Percentiles rank a stretch among this genome's conserved stretches.
phyloP scores from a whole-genome alignment of 2,329 filamentous ascomycete species.

The Tolypocladium guangdongense region DNA sequence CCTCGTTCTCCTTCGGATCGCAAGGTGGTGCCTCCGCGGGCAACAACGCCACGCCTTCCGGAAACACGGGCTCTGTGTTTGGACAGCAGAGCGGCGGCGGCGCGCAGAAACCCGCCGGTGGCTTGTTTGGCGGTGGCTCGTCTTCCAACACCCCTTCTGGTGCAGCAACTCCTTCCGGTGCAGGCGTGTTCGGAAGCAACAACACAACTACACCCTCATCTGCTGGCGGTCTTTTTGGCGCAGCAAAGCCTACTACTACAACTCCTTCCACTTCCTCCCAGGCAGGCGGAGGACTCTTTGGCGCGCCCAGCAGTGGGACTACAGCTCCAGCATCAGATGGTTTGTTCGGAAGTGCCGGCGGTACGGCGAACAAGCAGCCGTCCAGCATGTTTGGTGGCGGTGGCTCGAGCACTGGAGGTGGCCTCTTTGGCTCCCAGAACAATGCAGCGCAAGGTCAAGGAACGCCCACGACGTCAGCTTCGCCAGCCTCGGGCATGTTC shows the following conservation, averaged over 20 bases:
- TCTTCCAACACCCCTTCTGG: constrained; percentile 1
- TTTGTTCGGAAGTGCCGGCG: constrained; percentile 6
- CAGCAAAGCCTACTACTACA: constrained; percentile 3
- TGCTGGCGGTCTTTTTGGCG: constrained; percentile 7
- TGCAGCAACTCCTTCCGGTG: constrained; percentile 9
- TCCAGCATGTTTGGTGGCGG: constrained; percentile 13
- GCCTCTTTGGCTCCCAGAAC: constrained; percentile 7
- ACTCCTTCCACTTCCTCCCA: constrained; percentile 8
- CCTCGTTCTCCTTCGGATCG: constrained; percentile 31
- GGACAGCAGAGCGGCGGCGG: constrained; percentile 17
- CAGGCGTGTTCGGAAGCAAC: constrained; percentile 8
- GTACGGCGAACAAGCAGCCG: constrained; percentile 14
- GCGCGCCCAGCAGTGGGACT: constrained; percentile 6
- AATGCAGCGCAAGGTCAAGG: constrained; percentile 8
- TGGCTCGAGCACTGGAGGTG: constrained; percentile 2
- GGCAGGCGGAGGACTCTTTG: constrained; percentile 11
- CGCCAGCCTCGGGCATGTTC: constrained; percentile 19
- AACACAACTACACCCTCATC: constrained; percentile 1
- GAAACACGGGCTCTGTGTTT: constrained; percentile 17
- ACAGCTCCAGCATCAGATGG: constrained; percentile 4
- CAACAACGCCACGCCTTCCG: constrained; percentile 17
- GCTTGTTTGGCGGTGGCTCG: constrained; percentile 18
- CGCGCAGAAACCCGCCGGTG: constrained; percentile 16
- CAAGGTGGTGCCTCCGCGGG: constrained; percentile 12
- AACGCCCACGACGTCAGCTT: constrained; percentile 13